Evolutionary conservation across 805 yeast species (phyloP).

Genomic region (Metschnikowia peoriensis): DNA sequence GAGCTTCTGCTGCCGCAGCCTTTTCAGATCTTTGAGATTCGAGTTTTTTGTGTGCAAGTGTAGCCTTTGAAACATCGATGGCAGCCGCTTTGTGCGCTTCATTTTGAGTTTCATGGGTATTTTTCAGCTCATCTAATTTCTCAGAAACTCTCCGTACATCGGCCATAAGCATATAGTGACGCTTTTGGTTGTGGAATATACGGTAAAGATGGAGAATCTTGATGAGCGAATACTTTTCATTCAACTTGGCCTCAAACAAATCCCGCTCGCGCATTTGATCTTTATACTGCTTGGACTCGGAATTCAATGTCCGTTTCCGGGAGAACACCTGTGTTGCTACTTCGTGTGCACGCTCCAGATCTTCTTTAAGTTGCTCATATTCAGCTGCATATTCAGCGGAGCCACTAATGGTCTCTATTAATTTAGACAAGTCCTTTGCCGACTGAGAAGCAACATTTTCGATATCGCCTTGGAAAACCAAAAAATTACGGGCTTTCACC

Average conservation of each 20-base stretch:
- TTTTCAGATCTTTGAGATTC: slow-evolving; percentile 36
- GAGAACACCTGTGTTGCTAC: slow-evolving; percentile 62
- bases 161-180: slow-evolving; percentile 37
- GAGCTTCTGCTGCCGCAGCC: slow-evolving; percentile 40
- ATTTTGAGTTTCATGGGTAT: slow-evolving; percentile 27
- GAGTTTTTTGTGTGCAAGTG: slow-evolving; percentile 41
- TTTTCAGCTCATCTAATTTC: slow-evolving; percentile 21
- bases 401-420: slow-evolving; percentile 84
- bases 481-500: slow-evolving; percentile 84
- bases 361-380: slow-evolving; percentile 62
- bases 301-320: slow-evolving; percentile 64
- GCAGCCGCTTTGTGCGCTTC: slow-evolving; percentile 25
- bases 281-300: slow-evolving; percentile 74
- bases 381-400: slow-evolving; percentile 65
- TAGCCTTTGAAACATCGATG: slow-evolving; percentile 46
- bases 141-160: slow-evolving; percentile 18
- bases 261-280: slow-evolving; percentile 75
- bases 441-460: slow-evolving; percentile 90
- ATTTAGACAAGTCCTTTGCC: slow-evolving; percentile 64
- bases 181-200: slow-evolving; percentile 57
- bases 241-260: slow-evolving; percentile 54
- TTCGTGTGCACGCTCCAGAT: slow-evolving; percentile 64
- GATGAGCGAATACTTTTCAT: slow-evolving; percentile 47
- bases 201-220: slow-evolving; percentile 57
- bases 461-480: slow-evolving; percentile 96